Base-by-base conservation (phyloP, 345 rosid species). In the Citropsis articulata region DNA sequence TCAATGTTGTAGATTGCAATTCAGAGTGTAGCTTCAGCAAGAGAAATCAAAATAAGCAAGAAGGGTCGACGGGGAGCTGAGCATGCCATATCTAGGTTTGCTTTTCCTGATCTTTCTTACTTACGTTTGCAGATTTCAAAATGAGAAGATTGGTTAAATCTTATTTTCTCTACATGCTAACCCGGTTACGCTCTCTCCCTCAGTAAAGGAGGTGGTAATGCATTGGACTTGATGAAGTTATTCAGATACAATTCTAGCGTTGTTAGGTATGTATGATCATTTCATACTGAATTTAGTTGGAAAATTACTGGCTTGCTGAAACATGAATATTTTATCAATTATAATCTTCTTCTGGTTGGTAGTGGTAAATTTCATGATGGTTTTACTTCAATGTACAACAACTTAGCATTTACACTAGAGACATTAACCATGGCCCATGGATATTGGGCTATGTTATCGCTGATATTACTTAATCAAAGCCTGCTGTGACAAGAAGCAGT, bases 41-140 rank as follows among this genome's bases (percentile, higher is more conserved):
- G 92, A 82, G 99, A 96, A 84, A 91, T 87, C 79, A 90, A 93
- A 88, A 71, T 92, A 73, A 89, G 85, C 84, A 94, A 96, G 87
- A 96, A 96, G 88, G 90, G 96, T 59, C 97, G 97, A 48, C 87
- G 97, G 66, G 93, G 88, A 64, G 76, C 87, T 79, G 99, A 96
- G 80, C 84, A 92, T 83, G 79, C 86, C 24, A 82, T 93, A 68
- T 85, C 86, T 36, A 94, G 93, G 99, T 96, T 74, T 75, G 70
- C 83, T 66, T 64, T 57, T 25, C 5, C 12, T 50, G 4, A 36
- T 72, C 30, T 66, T 73, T 5, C 53, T 40, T 25, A 6, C 24
- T 30, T 7, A 13, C 2, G 33, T 42, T 65, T 50, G 28, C 45
- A 12, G 4, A 62, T 42, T 68, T 24, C 40, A 48, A 13, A 30